A percentile compares a stretch with the other conserved stretches of the same genome.
Evolutionary conservation across 169 alveolate species (phyloP).

Genomic region (Eimeria acervulina): DNA sequence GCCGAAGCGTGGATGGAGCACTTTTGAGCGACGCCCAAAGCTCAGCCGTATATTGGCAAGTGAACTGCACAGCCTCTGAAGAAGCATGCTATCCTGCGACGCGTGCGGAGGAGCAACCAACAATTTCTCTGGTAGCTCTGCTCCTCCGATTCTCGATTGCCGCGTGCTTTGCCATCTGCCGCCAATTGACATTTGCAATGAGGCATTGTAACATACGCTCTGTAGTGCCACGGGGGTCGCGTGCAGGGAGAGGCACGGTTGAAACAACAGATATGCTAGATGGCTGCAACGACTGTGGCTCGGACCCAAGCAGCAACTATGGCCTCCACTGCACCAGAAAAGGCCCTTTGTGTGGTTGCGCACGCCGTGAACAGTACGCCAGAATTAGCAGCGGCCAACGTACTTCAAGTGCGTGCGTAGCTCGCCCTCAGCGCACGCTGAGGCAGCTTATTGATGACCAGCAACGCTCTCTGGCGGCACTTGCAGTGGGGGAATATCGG

Average conservation of each 20-base stretch:
- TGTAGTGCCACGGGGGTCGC: background rate
- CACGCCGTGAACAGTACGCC: background rate
- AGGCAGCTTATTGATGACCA: conserved; percentile 79
- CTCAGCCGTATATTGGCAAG: background rate
- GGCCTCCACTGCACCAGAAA: conserved; percentile 6
- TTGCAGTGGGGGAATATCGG: conserved; percentile 63
- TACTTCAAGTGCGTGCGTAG: background rate
- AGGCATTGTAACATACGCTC: conserved; percentile 1
- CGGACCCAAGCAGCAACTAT: background rate
- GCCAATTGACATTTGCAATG: conserved; percentile 37
- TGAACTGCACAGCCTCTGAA: background rate
- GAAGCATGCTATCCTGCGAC: conserved; percentile 6
- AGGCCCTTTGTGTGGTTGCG: background rate
- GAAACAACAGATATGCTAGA: background rate
- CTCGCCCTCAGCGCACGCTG: conserved; percentile 45
- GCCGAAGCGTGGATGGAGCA: background rate
- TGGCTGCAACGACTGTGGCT: background rate
- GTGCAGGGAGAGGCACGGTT: background rate
- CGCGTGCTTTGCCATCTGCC: conserved; percentile 59
- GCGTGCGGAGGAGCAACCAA: conserved; percentile 8
- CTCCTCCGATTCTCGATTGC: conserved; percentile 39
- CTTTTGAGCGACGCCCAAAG: background rate
- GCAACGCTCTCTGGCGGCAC: conserved; percentile 46
- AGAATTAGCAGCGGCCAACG: background rate
- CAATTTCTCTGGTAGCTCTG: conserved; percentile 37